These are phyloP conservation scores for Dentipellis fragilis DNA, from an alignment of 768 basidiomycete species.

Conservation along the genomic window DNA sequence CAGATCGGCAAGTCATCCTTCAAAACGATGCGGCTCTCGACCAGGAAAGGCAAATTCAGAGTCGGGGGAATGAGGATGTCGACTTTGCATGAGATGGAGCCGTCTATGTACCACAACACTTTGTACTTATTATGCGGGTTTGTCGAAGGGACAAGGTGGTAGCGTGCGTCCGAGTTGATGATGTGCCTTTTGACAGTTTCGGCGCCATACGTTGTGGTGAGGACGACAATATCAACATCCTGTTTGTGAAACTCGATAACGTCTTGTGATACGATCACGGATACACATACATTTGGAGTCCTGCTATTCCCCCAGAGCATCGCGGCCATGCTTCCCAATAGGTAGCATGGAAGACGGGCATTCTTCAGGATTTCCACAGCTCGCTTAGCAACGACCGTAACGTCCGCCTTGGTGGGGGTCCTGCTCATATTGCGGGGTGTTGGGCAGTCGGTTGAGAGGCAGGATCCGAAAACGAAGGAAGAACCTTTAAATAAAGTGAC, in stretches of 20 bases:
- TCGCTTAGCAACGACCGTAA: conserved; percentile 10
- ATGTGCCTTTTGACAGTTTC: conserved; percentile 33
- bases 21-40: conserved; percentile 1
- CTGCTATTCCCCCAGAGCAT: conserved; percentile 14
- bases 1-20: conserved; percentile 17
- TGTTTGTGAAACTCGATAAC: conserved; percentile 7
- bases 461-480: too few species aligned
- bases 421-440: too few species aligned
- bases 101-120: conserved; percentile 20
- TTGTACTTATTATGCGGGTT: conserved; percentile 29
- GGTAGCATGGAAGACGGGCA: conserved; percentile 11
- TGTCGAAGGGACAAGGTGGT: conserved; percentile 27
- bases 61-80: conserved; percentile 23
- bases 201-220: conserved; percentile 22
- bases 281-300: conserved; percentile 13
- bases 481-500: too few species aligned
- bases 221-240: conserved; percentile 39
- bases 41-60: conserved; percentile 19
- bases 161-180: conserved; percentile 20
- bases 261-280: not conserved
- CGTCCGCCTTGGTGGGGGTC: conserved; percentile 1
- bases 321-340: conserved; percentile 19
- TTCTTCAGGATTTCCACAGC: conserved; percentile 5
- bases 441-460: too few species aligned
- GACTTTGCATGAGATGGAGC: conserved; percentile 18